Evolutionary conservation across 2,329 filamentous ascomycete genomes (phyloP).

Genomic region (Fusarium lyarnte): DNA sequence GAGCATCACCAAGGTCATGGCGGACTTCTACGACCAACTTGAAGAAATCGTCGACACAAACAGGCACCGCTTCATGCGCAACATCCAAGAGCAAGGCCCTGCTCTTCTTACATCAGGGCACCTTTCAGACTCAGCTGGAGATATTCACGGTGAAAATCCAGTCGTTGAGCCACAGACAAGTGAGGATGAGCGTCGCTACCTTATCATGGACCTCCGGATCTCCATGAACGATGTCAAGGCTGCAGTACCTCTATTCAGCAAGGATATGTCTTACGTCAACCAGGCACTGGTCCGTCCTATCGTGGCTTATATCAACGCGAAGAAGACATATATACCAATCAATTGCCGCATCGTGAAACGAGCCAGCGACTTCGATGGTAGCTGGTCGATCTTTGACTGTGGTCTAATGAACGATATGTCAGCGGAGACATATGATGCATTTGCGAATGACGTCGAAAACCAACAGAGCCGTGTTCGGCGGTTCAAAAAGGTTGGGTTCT

Average conservation of each 20-base stretch:
- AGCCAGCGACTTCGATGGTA: conserved; percentile 88
- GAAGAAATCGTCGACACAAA: conserved; percentile 90
- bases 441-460: conserved; percentile 89
- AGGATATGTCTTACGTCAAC: conserved; percentile 93
- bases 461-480: conserved; percentile 85
- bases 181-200: conserved; percentile 76
- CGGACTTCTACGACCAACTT: conserved; percentile 96
- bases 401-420: conserved; percentile 93
- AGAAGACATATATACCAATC: conserved; percentile 94
- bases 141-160: conserved; percentile 13
- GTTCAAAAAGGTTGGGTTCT: conserved; percentile 95
- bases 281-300: conserved; percentile 95
- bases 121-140: conserved; percentile 44
- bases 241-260: conserved; percentile 90
- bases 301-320: conserved; percentile 97
- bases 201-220: conserved; percentile 94
- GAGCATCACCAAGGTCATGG: conserved; percentile 91
- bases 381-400: conserved; percentile 94
- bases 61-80: conserved; percentile 69
- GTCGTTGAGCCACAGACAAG: conserved; percentile 9
- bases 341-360: conserved; percentile 94
- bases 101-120: conserved; percentile 47
- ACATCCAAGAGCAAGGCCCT: conserved; percentile 47
- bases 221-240: conserved; percentile 96
- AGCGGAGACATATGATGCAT: conserved; percentile 93